Percentiles rank a stretch among this genome's conserved stretches.
Conservation (phyloP, 225 moss, liverwort and hornwort species). For the Thuidium tamariscinum region DNA sequence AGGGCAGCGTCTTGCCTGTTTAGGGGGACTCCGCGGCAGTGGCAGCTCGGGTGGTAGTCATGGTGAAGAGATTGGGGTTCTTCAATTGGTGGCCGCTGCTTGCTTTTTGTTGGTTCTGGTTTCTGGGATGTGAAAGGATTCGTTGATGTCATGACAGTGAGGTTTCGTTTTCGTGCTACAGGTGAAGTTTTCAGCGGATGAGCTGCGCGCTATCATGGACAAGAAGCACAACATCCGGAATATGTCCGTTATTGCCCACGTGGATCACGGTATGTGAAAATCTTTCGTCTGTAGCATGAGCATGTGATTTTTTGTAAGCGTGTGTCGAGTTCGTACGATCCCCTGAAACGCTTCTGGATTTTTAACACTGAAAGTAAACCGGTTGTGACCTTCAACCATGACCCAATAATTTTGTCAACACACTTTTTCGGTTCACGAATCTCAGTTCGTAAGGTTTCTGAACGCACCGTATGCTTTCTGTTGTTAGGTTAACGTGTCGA, state of each 20-base stretch:
- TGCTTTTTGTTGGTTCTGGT: neutral
- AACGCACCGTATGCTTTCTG: neutral
- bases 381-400: no score
- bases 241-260: slow-evolving; percentile 52
- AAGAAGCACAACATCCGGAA: slow-evolving; percentile 54
- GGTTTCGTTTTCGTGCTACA: neutral
- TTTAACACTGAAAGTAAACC: neutral
- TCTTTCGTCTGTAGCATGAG: neutral
- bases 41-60: neutral
- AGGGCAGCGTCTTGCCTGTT: neutral
- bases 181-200: slow-evolving; percentile 52
- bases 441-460: neutral
- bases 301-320: neutral
- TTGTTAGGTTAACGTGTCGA: no score
- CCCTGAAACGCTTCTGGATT: neutral
- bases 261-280: slow-evolving; percentile 27
- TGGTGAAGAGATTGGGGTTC: neutral
- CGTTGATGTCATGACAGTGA: neutral
- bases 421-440: neutral
- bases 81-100: neutral
- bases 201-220: slow-evolving; percentile 43
- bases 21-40: no score
- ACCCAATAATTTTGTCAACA: no score
- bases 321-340: neutral
- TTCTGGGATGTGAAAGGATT: neutral